Evolutionary conservation across 768 basidiomycete species (phyloP).

Genomic region (Lactifluus rugatus): DNA sequence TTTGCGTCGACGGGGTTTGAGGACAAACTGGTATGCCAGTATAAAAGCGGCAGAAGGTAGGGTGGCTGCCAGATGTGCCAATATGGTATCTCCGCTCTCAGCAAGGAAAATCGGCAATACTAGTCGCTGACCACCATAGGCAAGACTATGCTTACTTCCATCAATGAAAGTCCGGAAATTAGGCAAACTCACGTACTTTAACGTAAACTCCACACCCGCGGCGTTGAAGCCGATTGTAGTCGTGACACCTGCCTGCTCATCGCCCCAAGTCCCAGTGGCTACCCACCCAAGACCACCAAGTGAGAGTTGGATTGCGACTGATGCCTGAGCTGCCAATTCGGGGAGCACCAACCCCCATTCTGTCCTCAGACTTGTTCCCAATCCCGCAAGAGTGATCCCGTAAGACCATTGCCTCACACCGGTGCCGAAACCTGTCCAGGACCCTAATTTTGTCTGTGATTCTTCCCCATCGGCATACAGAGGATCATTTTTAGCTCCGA

Average conservation of each 20-base stretch:
- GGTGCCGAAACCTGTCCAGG: slow-evolving; percentile 41
- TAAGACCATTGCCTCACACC: slow-evolving; percentile 38
- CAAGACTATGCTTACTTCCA: slow-evolving; percentile 31
- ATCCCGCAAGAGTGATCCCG: slow-evolving; percentile 40
- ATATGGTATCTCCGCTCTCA: slow-evolving; percentile 33
- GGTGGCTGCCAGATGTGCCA: slow-evolving; percentile 43
- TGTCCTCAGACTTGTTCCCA: slow-evolving; percentile 39
- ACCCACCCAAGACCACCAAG: slow-evolving; percentile 36
- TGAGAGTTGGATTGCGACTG: slow-evolving; percentile 40
- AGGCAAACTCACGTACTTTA: slow-evolving; percentile 41
- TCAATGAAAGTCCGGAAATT: slow-evolving; percentile 16
- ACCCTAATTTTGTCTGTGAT: slow-evolving; percentile 30
- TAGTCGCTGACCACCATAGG: slow-evolving; percentile 49
- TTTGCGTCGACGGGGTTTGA: slow-evolving; percentile 45
- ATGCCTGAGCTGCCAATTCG: slow-evolving; percentile 47
- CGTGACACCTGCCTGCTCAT: slow-evolving; percentile 34
- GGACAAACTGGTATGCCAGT: slow-evolving; percentile 46
- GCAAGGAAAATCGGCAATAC: slow-evolving; percentile 50
- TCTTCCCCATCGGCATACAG: slow-evolving; percentile 10
- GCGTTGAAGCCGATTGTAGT: slow-evolving; percentile 36
- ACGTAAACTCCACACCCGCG: slow-evolving; percentile 40
- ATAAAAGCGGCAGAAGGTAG: slow-evolving; percentile 46
- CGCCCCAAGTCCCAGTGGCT: slow-evolving; percentile 41
- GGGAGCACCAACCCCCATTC: slow-evolving; percentile 44
- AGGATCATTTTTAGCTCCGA: slow-evolving; percentile 3